Base-by-base conservation (phyloP, 2,329 filamentous ascomycete genomes). In the Dactylellina drechsleri region DNA sequence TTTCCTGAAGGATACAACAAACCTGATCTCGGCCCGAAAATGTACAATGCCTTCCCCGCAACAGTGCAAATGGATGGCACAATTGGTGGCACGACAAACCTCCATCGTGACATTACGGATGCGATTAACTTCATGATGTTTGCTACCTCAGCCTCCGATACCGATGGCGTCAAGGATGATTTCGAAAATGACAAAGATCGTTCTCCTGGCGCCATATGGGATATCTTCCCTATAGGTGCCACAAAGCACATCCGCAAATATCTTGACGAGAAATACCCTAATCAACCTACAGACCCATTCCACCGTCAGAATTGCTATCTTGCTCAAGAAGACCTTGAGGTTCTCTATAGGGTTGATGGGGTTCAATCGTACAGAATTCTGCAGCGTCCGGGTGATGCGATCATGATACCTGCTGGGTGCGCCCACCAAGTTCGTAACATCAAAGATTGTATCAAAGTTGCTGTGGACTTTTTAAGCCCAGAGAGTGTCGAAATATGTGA, bases 91-190 rank as follows among this genome's bases (percentile, higher is more conserved):
- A 80, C 79, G 2, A 80, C 79, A n/a, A 80, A 80, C 53, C 73
- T 80, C 4, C 79, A 80, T 45, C 77, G 79, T 4, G 79, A 80
- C 52, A 78, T 80, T 10, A 80, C 79, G 0, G 79, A 80, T 40
- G 79, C 79, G 15, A 77, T 80, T 26, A 80, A 80, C 31, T 78
- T 80, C 43, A 77, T 80, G 77, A 77, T 80, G 43, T 79, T 78
- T 58, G 76, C 78, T 13, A 41, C 47, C 12, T 56, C 76, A 8
- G 72, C 76, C 5, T 45, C 43, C 5, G 53, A 66, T 7, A 72
- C 76, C 16, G 74, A 45, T 20, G 66, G 71, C 16, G 26, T n/a
- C 15, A 23, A 4, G 12, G 2, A 49, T 28, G 23, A 58, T 60
- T 16, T 13, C n/a, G 36, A 53, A 18, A 53, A 66, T 15, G 57